These are phyloP conservation scores for Pythium volutum DNA, from an alignment of 352 stramenopile genomes.

Conservation along the genomic window DNA sequence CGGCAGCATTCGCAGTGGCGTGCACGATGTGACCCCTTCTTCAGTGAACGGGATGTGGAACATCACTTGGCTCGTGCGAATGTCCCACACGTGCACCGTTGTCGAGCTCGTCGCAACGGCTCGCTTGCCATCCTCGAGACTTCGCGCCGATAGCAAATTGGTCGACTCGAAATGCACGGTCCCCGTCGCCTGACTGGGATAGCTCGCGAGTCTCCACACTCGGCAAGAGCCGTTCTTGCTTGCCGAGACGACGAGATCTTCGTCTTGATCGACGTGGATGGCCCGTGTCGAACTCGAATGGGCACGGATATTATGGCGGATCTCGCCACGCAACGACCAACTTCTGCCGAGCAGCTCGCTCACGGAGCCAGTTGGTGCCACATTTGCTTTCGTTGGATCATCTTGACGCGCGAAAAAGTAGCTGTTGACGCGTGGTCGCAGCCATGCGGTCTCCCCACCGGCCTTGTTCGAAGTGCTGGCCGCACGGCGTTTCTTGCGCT, in stretches of 20 bases:
- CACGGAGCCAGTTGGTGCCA: not conserved
- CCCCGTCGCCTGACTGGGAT: slow-evolving; percentile 31
- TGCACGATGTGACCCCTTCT: slow-evolving; percentile 45
- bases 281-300: slow-evolving; percentile 61
- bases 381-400: not conserved
- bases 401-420: slow-evolving; percentile 15
- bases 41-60: slow-evolving; percentile 52
- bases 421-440: slow-evolving; percentile 26
- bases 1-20: slow-evolving; percentile 25
- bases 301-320: slow-evolving; percentile 54
- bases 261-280: slow-evolving; percentile 51
- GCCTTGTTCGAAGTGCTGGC: slow-evolving; percentile 3
- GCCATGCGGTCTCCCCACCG: slow-evolving; percentile 28
- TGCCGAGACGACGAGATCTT: slow-evolving; percentile 62
- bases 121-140: slow-evolving; percentile 27
- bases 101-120: slow-evolving; percentile 42
- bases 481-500: slow-evolving; percentile 34
- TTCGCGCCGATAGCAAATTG: slow-evolving; percentile 24
- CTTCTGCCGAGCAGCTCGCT: slow-evolving; percentile 23
- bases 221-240: slow-evolving; percentile 74
- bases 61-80: slow-evolving; percentile 56
- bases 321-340: slow-evolving; percentile 37
- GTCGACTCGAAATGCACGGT: slow-evolving; percentile 30
- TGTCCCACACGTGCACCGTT: slow-evolving; percentile 63
- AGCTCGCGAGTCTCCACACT: slow-evolving; percentile 56